phyloP scores from a whole-genome alignment of 2,329 filamentous ascomycete genomes.

The Scleromitrula shiraiana region DNA sequence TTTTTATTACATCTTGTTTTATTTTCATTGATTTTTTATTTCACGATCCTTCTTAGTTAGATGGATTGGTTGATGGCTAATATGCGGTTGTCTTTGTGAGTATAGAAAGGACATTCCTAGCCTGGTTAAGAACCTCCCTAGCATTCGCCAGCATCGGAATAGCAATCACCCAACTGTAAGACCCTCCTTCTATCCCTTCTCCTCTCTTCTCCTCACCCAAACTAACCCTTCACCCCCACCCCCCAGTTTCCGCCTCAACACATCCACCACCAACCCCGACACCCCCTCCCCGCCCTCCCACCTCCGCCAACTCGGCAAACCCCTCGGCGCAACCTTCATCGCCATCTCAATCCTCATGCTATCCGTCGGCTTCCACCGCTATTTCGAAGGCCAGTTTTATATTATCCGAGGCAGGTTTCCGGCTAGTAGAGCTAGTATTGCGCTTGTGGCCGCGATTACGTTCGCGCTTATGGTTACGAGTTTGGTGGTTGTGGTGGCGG shows the following conservation, averaged over 20 bases:
- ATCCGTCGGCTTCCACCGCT: slow-evolving; percentile 69
- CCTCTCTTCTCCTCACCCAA: neutral
- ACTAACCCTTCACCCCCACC: neutral
- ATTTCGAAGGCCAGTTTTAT: slow-evolving; percentile 72
- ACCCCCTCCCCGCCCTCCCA: slow-evolving; percentile 13
- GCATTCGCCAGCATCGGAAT: slow-evolving; percentile 78
- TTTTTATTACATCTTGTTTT: slow-evolving; percentile 5
- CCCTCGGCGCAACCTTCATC: slow-evolving; percentile 69
- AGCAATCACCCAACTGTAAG: slow-evolving; percentile 64
- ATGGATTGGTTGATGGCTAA: neutral
- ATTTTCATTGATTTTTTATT: neutral
- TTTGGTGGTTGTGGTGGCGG: slow-evolving; percentile 51
- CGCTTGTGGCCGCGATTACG: slow-evolving; percentile 60
- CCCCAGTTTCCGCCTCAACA: slow-evolving; percentile 63
- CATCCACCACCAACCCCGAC: slow-evolving; percentile 41
- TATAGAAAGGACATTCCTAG: slow-evolving; percentile 73
- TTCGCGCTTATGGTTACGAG: slow-evolving; percentile 53
- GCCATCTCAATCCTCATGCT: slow-evolving; percentile 68
- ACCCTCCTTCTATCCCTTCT: neutral
- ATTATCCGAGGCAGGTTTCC: slow-evolving; percentile 74
- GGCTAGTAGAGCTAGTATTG: slow-evolving; percentile 66
- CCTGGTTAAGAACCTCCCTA: slow-evolving; percentile 75
- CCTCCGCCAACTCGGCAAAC: slow-evolving; percentile 60
- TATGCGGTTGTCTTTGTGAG: neutral
- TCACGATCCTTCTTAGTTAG: too few relatives aligned